Conservation (phyloP, 169 alveolate genomes). For the Cryptosporidium bovis region DNA sequence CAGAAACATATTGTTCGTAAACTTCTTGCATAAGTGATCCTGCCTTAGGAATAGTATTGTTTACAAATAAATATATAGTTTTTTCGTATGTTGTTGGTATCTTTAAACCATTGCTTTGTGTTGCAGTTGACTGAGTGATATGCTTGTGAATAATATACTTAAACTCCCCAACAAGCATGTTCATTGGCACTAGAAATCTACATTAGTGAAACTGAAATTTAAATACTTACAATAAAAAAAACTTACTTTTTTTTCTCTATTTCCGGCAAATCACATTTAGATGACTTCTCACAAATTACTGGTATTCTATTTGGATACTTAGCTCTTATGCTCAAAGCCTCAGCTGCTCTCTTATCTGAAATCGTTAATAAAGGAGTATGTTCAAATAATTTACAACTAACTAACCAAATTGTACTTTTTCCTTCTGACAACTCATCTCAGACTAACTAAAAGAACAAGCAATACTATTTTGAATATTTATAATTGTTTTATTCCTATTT, state of each 20-base stretch:
- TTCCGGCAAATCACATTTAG: constrained; percentile 79
- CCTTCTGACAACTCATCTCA: constrained; percentile 63
- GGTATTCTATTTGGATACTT: constrained; percentile 91
- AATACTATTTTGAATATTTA: too few species aligned
- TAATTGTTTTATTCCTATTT: not conserved
- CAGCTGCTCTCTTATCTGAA: constrained; percentile 86
- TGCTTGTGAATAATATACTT: constrained; percentile 89
- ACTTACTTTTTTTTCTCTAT: constrained; percentile 81
- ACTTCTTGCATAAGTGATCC: constrained; percentile 86
- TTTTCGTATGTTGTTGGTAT: constrained; percentile 78
- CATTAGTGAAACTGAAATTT: not conserved
- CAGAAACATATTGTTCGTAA: constrained; percentile 84
- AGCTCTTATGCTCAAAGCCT: constrained; percentile 85
- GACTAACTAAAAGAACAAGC: too few species aligned
- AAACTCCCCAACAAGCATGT: constrained; percentile 89
- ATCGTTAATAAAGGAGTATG: not conserved
- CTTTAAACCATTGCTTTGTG: constrained; percentile 74
- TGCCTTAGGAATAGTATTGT: constrained; percentile 84
- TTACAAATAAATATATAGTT: constrained; percentile 85
- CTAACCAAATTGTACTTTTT: constrained; percentile 76
- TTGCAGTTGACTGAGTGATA: constrained; percentile 79
- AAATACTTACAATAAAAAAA: not conserved
- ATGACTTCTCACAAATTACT: constrained; percentile 87
- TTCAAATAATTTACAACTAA: not conserved
- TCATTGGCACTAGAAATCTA: constrained; percentile 86